Evolutionary conservation across 1,284 basidiomycete genomes (phyloP), one percentile per base, ranked within the genome.

Genomic region (Retiboletus flavoniger): DNA sequence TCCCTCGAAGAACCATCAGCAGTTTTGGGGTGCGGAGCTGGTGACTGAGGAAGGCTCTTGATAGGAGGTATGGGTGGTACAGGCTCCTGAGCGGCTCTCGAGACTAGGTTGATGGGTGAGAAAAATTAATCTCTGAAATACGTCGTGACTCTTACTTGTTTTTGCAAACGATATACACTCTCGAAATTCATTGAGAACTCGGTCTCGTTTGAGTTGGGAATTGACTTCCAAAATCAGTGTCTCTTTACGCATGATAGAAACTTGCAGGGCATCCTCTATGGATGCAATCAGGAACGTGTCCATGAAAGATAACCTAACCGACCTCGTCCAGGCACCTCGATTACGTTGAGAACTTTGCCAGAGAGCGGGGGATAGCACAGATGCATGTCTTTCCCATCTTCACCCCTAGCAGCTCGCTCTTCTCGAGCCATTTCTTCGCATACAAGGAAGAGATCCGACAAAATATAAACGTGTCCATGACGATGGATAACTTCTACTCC

Each of bases 321-420:
- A 79, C 87, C 80, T 76, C 78, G 77, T 40, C 78, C 83, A 52
- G 78, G 75, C 6, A 85, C 76, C 63, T 86, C 87, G 26, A 74
- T 77, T n/a, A 88, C 83, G 60, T 82, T 81, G 51, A 98, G 76
- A 65, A 98, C 94, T 70, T 98, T 98, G 5, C 95, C 95, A 8
- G 97, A 90, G 48, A 99, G 75, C 3, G 97, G 97, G 19, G 97
- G 97, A 75, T 97, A 99, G 59, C 90, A 84, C 49, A 99, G 76
- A 87, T 89, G 93, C 87, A 97, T 91, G 67, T 98, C 94, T 7
- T 87, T 80, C 51, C 84, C 85, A 55, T 79, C 78, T 29, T 75
- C 74, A 8, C 75, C 81, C 43, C 75, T 70, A 50, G 76, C 65
- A 48, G 71, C 69, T 50, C 73, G 74, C 57, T 95, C 91, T 49